These are phyloP conservation scores for Bauhinia variegata DNA, from an alignment of 306 rosid species.

Conservation along the genomic window DNA sequence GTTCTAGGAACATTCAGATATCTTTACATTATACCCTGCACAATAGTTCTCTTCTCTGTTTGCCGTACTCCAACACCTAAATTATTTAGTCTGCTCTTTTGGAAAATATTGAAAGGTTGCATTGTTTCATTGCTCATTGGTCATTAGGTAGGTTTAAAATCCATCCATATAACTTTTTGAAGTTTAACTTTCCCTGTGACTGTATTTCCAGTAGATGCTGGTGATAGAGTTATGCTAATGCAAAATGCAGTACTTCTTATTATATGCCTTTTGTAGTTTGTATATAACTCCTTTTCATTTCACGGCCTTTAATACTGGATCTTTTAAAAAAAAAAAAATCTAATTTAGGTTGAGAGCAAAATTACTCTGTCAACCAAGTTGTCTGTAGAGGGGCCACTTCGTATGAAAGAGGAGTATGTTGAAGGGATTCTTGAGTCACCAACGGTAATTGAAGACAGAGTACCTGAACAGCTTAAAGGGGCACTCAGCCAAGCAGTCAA, in stretches of 20 bases:
- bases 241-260: not conserved
- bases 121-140: not conserved
- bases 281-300: conserved; percentile 19
- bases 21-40: not conserved
- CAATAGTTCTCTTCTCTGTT: conserved; percentile 10
- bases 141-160: conserved; percentile 22
- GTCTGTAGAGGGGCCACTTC: conserved; percentile 90
- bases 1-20: not conserved
- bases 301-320: conserved; percentile 29
- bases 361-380: conserved; percentile 67
- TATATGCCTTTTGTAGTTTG: conserved; percentile 10
- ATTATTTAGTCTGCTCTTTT: conserved; percentile 9
- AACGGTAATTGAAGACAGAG: conserved; percentile 70
- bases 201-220: not conserved
- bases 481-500: conserved; percentile 77
- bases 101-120: not conserved
- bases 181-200: not conserved
- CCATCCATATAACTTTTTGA: not conserved
- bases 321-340: too few relatives aligned
- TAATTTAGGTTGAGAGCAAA: conserved; percentile 79
- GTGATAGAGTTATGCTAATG: conserved; percentile 13
- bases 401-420: conserved; percentile 89
- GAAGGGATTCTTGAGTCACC: conserved; percentile 84
- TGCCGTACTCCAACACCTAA: conserved; percentile 3
- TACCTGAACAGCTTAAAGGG: conserved; percentile 88